Evolutionary conservation across 805 yeast genomes (phyloP).

Genomic region (Teunomyces kruisii): DNA sequence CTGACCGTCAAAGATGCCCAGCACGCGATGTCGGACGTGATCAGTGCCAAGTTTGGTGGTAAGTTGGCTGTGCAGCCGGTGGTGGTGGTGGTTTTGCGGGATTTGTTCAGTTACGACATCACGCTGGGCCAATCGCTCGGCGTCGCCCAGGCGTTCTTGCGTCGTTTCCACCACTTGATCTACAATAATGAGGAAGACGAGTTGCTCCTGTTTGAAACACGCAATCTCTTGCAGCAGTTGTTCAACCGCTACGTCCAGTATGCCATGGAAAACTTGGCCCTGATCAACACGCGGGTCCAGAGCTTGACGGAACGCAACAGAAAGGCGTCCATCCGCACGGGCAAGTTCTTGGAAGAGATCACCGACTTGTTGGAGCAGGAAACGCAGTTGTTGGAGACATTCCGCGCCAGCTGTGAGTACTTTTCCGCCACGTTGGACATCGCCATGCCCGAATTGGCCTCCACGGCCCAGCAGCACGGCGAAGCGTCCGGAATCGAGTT

Average conservation of each 20-base stretch:
- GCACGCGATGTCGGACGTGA: slow-evolving; percentile 45
- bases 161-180: slow-evolving; percentile 40
- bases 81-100: slow-evolving; percentile 41
- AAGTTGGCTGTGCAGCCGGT: slow-evolving; percentile 33
- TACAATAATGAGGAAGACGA: slow-evolving; percentile 12
- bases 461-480: slow-evolving; percentile 9
- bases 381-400: slow-evolving; percentile 41
- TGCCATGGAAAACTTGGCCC: slow-evolving; percentile 35
- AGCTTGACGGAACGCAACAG: slow-evolving; percentile 41
- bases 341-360: slow-evolving; percentile 51
- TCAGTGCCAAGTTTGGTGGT: slow-evolving; percentile 26
- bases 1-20: slow-evolving; percentile 43
- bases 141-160: slow-evolving; percentile 49
- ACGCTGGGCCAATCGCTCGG: slow-evolving; percentile 30
- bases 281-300: slow-evolving; percentile 33
- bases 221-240: slow-evolving; percentile 30
- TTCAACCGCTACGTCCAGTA: slow-evolving; percentile 45
- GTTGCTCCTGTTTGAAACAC: slow-evolving; percentile 26
- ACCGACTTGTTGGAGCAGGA: slow-evolving; percentile 33
- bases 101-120: slow-evolving; percentile 27
- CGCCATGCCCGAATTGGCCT: slow-evolving; percentile 15
- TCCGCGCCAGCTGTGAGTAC: slow-evolving; percentile 40
- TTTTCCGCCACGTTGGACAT: slow-evolving; percentile 43
- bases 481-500: slow-evolving; percentile 18
- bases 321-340: slow-evolving; percentile 64